Base-by-base conservation (phyloP, 805 yeast genomes). In the Candida cerambycidarum region DNA sequence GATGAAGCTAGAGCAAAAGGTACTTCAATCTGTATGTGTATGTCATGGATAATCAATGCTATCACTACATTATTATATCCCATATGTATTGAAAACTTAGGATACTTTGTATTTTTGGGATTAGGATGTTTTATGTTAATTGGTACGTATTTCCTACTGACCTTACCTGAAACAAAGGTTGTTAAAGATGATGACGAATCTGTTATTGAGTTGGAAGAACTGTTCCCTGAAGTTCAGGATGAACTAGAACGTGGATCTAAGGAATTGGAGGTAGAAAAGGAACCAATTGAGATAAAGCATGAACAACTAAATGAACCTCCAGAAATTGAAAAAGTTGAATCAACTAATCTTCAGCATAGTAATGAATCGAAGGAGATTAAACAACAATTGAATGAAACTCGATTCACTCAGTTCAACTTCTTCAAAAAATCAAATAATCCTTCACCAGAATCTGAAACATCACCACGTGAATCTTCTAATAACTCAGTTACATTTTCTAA, bases 151-250 rank as follows among this genome's bases (percentile, higher is more conserved):
- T 56, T 71, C 6, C 47, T 63, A 5, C 17, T 65, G 25, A 49
- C 43, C 37, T 69, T 75, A 43, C 79, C 78, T 4, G 82, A 78
- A 48, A 75, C 81, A 0, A 61, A 57, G 47, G 61, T 54, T 1
- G n/a, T 16, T 2, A 33, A 34, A n/a, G 14, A 19, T 21, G n/a
- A 16, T 10, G 41, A 16, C 8, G 41, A 19, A 3, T 38, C 41
- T 18, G 3, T 19, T 13, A 6, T 15, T 32, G 35, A 17, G 5
- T 11, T 17, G 16, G 13, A 18, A 9, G 35, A 11, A 14, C 10
- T 5, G 5, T 25, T 30, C 13, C 32, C 17, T 30, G 13, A 30
- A 9, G 7, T 5, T 15, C 17, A 16, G n/a, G 32, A 30, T 6
- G 13, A 28, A 12, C 15, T 12, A 5, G 15, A 28, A 8, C 13